Evolutionary conservation across 768 basidiomycete species (phyloP).

Genomic region (Postia placenta): DNA sequence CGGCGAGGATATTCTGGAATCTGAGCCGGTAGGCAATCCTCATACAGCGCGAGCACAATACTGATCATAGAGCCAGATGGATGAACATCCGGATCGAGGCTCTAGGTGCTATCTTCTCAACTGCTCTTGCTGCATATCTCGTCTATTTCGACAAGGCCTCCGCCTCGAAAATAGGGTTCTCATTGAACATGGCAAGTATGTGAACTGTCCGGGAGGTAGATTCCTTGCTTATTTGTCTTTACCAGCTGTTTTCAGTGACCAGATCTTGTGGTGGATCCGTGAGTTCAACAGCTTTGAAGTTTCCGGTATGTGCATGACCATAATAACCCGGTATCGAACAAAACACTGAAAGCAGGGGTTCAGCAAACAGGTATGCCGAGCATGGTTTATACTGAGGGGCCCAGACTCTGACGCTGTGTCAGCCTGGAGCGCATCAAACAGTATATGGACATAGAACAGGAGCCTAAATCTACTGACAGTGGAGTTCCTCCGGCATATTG

Average conservation of each 20-base stretch:
- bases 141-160: slow-evolving; percentile 40
- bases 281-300: slow-evolving; percentile 41
- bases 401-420: background rate
- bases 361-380: slow-evolving; percentile 6
- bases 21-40: slow-evolving; percentile 27
- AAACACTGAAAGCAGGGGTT: background rate
- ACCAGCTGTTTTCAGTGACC: slow-evolving; percentile 47
- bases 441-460: slow-evolving; percentile 49
- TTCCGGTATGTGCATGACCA: slow-evolving; percentile 25
- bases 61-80: slow-evolving; percentile 28
- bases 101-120: slow-evolving; percentile 43
- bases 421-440: slow-evolving; percentile 45
- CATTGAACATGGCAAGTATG: slow-evolving; percentile 37
- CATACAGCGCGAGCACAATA: background rate
- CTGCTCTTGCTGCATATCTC: slow-evolving; percentile 48
- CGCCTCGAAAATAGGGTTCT: slow-evolving; percentile 34
- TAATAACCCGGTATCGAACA: background rate
- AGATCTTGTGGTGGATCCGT: slow-evolving; percentile 50
- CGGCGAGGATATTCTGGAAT: slow-evolving; percentile 40
- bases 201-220: background rate
- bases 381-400: background rate
- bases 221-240: background rate
- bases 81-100: slow-evolving; percentile 49
- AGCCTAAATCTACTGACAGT: slow-evolving; percentile 31
- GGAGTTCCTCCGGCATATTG: slow-evolving; percentile 53